Evolutionary conservation across 2,329 filamentous ascomycete genomes (phyloP).

Genomic region (Tolypocladium endophyticum): DNA sequence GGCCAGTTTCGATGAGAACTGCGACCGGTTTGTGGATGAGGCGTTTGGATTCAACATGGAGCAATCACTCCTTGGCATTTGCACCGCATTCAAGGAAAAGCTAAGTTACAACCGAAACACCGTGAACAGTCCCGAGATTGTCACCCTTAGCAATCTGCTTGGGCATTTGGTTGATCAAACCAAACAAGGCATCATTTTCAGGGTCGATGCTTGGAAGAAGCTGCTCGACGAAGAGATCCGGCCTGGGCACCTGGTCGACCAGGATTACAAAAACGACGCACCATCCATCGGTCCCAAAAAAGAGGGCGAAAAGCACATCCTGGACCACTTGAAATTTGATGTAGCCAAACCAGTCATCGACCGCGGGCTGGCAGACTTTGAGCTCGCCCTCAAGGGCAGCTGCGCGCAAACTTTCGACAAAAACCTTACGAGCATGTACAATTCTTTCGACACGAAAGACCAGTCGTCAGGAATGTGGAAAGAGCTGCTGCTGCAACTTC

Average conservation of each 20-base stretch:
- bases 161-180: conserved; percentile 45
- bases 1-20: conserved; percentile 18
- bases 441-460: conserved; percentile 21
- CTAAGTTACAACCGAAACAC: conserved; percentile 48
- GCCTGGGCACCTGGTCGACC: conserved; percentile 19
- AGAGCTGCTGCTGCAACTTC: conserved; percentile 21
- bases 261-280: conserved; percentile 31
- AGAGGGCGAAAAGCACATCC: conserved; percentile 34
- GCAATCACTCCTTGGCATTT: conserved; percentile 48
- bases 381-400: conserved; percentile 7
- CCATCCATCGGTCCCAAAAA: conserved; percentile 11
- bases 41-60: conserved; percentile 49
- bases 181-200: conserved; percentile 45
- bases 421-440: conserved; percentile 11
- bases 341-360: conserved; percentile 34
- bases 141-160: conserved; percentile 40
- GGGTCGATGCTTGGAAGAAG: conserved; percentile 24
- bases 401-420: conserved; percentile 1
- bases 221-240: conserved; percentile 19
- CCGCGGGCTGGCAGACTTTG: conserved; percentile 22
- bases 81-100: conserved; percentile 53
- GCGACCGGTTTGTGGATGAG: conserved; percentile 35
- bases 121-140: conserved; percentile 32
- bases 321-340: conserved; percentile 51
- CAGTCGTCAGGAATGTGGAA: conserved; percentile 15